Conservation (phyloP, 2,329 filamentous ascomycete genomes). For the Fusarium subtropicale region DNA sequence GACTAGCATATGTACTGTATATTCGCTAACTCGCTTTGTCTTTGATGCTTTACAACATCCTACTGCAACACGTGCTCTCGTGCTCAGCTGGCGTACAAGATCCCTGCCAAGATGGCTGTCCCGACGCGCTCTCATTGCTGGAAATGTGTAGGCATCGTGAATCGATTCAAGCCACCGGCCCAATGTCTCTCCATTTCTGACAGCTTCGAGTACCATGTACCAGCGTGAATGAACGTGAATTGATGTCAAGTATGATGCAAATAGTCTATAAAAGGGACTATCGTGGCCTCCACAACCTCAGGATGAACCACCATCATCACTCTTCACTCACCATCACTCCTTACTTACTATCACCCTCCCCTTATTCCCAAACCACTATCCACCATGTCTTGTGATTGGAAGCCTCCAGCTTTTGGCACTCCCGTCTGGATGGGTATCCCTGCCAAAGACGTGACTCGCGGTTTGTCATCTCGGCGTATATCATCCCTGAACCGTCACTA, state of each 20-base stretch:
- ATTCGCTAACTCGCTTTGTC: not conserved
- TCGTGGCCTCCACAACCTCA: not conserved
- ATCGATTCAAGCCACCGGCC: slow-evolving; percentile 39
- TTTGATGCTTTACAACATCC: not conserved
- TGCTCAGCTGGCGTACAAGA: slow-evolving; percentile 28
- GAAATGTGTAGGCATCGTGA: slow-evolving; percentile 35
- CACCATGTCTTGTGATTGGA: slow-evolving; percentile 46
- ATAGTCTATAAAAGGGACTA: slow-evolving; percentile 35
- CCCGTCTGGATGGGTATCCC: slow-evolving; percentile 49
- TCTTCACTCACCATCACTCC: not conserved
- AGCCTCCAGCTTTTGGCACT: slow-evolving; percentile 46
- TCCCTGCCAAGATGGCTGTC: slow-evolving; percentile 23
- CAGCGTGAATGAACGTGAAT: slow-evolving; percentile 14
- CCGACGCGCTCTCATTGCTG: slow-evolving; percentile 38
- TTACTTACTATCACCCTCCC: not conserved
- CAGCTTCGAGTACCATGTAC: not conserved
- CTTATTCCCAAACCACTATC: not conserved
- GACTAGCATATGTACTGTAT: not conserved
- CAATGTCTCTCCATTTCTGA: slow-evolving; percentile 32
- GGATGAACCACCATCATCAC: slow-evolving; percentile 2
- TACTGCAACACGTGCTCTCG: slow-evolving; percentile 36
- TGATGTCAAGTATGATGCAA: not conserved
- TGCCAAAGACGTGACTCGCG: slow-evolving; percentile 45
- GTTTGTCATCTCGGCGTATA: slow-evolving; percentile 25
- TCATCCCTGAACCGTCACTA: not conserved